Conservation (phyloP, 2,329 filamentous ascomycete species). For the Cytospora mali region DNA sequence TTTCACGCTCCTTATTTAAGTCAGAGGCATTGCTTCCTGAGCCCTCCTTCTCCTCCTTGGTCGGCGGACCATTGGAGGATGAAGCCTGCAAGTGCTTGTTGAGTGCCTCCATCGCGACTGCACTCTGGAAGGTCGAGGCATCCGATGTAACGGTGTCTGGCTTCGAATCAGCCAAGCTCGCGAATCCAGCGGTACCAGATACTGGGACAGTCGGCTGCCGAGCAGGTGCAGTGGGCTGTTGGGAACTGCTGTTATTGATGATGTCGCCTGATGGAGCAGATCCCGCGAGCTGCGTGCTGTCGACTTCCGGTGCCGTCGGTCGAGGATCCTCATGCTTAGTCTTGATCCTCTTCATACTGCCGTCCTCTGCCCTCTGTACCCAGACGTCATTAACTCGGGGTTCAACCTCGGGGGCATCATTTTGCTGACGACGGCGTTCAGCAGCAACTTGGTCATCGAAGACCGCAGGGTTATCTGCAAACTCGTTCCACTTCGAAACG, state of each 20-base stretch:
- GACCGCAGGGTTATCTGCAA: conserved; percentile 3
- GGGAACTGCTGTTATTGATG: background rate
- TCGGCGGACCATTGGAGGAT: background rate
- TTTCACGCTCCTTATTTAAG: background rate
- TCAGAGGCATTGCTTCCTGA: background rate
- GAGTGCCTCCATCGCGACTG: conserved; percentile 18
- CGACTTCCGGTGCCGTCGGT: background rate
- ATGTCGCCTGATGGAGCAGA: background rate
- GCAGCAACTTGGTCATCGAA: background rate
- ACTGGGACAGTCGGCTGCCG: conserved; percentile 21
- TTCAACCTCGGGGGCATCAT: conserved; percentile 27
- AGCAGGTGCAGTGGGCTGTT: conserved; percentile 6
- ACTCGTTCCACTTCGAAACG: background rate
- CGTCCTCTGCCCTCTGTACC: conserved; percentile 43
- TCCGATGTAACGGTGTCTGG: background rate
- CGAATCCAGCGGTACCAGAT: conserved; percentile 6
- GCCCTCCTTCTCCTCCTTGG: background rate
- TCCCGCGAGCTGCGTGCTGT: background rate
- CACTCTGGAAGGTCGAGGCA: conserved; percentile 1
- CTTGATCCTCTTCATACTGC: conserved; percentile 47
- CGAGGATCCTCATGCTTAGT: conserved; percentile 17
- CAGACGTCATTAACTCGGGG: conserved; percentile 43
- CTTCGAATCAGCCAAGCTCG: background rate
- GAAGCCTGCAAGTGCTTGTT: conserved; percentile 13
- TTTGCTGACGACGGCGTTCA: conserved; percentile 15